Conservation (phyloP, 257 asterid species). For the Fraxinus pennsylvanica region DNA sequence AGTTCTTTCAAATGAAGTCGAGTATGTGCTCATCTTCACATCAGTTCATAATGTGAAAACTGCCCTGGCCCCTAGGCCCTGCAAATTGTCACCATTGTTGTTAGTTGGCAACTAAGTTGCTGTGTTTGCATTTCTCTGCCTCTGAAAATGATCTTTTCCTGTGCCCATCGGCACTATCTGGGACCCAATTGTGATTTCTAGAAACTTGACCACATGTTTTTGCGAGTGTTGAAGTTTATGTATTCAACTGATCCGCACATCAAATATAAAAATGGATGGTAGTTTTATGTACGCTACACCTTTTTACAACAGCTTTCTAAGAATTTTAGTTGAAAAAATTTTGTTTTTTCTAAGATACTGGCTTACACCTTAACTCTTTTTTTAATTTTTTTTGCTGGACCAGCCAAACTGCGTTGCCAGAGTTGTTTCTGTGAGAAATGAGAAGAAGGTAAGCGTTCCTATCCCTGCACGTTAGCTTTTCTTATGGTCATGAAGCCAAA, state of each 20-base stretch:
- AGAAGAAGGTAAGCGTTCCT: conserved; percentile 48
- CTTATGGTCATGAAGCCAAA: neutral
- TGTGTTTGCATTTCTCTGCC: neutral
- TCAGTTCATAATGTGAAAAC: neutral
- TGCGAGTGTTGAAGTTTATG: neutral
- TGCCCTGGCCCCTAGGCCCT: neutral
- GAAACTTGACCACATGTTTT: neutral
- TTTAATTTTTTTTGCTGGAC: conserved; percentile 22
- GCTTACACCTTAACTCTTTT: neutral
- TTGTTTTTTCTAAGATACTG: neutral
- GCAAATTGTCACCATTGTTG: neutral
- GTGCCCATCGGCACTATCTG: neutral
- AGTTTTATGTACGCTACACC: neutral
- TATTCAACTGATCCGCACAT: neutral
- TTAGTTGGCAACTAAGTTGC: neutral
- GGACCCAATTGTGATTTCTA: neutral
- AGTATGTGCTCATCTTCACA: neutral
- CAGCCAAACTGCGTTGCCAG: conserved; percentile 72
- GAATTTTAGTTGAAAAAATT: neutral
- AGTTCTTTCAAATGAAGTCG: neutral
- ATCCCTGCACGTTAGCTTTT: conserved; percentile 5
- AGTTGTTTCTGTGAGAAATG: conserved; percentile 60
- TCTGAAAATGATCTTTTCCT: neutral
- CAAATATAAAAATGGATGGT: neutral
- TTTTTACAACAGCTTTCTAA: neutral